phyloP scores from a whole-genome alignment of 441 rosid genomes.

The Croton laevigatus region DNA sequence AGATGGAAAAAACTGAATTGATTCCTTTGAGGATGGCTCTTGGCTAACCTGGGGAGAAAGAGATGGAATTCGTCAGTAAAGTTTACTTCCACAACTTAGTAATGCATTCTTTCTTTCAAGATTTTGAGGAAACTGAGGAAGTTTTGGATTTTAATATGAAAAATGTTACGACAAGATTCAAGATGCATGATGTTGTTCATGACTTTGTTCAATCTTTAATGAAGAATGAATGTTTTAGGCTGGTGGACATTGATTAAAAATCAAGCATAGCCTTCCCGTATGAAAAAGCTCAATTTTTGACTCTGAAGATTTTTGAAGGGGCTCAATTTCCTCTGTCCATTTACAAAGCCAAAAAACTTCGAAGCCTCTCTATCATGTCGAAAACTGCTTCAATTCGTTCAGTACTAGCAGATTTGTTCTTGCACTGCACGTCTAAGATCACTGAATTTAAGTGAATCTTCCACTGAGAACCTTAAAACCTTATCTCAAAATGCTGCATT shows the following conservation, averaged over 20 bases:
- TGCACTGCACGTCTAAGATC: background rate
- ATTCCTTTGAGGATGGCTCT: conserved; percentile 14
- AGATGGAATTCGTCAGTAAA: background rate
- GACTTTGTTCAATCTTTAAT: background rate
- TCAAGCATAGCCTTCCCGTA: background rate
- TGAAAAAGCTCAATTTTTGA: background rate
- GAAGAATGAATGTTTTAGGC: background rate
- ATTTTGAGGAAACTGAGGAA: background rate
- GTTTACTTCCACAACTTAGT: background rate
- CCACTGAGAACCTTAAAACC: background rate
- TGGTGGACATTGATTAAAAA: background rate
- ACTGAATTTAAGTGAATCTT: background rate
- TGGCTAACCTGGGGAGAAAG: background rate
- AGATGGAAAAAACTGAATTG: background rate
- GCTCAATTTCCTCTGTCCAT: background rate
- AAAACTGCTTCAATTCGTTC: background rate
- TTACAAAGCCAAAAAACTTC: background rate
- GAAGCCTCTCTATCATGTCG: background rate
- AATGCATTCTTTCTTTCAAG: background rate
- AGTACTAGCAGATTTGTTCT: background rate
- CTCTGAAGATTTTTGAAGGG: too few species aligned
- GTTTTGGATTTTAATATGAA: background rate
- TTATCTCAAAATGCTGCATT: background rate
- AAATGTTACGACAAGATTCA: background rate
- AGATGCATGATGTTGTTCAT: conserved; percentile 1